Evolutionary conservation across 2,329 filamentous ascomycete genomes (phyloP).

Genomic region (Epichloe baconii): DNA sequence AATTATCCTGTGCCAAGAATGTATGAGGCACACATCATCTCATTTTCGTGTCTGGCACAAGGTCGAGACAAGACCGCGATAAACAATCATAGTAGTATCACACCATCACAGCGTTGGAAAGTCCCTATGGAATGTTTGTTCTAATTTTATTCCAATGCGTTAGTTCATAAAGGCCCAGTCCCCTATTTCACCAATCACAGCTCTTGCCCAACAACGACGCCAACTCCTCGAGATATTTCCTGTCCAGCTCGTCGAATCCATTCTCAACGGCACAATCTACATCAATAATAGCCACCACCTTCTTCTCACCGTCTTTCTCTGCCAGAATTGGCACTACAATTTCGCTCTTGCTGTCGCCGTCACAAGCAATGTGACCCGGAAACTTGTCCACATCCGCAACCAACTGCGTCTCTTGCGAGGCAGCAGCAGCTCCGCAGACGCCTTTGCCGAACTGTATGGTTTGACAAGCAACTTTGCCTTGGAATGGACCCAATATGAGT

Average conservation of each 20-base stretch:
- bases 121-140: background rate
- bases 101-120: background rate
- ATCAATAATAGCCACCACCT: conserved; percentile 64
- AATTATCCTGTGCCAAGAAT: background rate
- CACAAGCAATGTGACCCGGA: conserved; percentile 72
- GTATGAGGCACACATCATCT: background rate
- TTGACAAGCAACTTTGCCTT: conserved; percentile 70
- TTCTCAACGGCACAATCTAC: conserved; percentile 56
- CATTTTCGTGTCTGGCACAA: background rate
- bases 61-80: no score
- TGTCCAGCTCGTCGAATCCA: conserved; percentile 60
- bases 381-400: conserved; percentile 60
- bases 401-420: conserved; percentile 47
- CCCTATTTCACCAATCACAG: conserved; percentile 47
- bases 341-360: conserved; percentile 63
- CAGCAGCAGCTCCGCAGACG: conserved; percentile 62
- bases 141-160: background rate
- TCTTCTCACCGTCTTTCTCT: conserved; percentile 17
- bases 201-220: conserved; percentile 43
- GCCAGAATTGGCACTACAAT: conserved; percentile 63
- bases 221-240: conserved; percentile 50
- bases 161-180: background rate
- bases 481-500: conserved; percentile 68
- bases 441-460: conserved; percentile 60
- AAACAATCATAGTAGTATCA: background rate